phyloP scores from a whole-genome alignment of 306 rosid species.

The Cucurbita moschata region DNA sequence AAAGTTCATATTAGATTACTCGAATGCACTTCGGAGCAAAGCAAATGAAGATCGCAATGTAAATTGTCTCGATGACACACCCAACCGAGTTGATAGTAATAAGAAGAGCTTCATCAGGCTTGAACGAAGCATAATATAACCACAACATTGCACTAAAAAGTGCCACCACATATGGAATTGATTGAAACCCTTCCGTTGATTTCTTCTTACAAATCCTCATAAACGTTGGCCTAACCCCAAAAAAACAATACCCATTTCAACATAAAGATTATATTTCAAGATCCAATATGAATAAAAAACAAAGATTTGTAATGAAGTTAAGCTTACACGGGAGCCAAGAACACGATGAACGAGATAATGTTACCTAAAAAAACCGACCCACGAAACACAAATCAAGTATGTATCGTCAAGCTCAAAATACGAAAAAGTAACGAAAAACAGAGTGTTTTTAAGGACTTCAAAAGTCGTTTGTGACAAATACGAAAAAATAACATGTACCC shows the following conservation, averaged over 20 bases:
- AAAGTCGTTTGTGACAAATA: neutral
- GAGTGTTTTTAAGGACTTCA: neutral
- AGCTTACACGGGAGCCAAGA: conserved; percentile 82
- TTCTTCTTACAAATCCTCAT: conserved; percentile 62
- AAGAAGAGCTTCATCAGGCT: conserved; percentile 49
- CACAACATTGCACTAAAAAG: conserved; percentile 87
- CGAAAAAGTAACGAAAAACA: too few relatives aligned
- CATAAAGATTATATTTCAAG: neutral
- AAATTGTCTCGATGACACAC: conserved; percentile 60
- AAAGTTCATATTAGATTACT: conserved; percentile 6
- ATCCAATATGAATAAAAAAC: neutral
- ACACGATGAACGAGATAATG: conserved; percentile 60
- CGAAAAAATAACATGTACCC: neutral
- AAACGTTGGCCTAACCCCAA: conserved; percentile 50
- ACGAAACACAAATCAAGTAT: neutral
- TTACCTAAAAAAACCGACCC: conserved; percentile 34
- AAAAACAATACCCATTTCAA: neutral
- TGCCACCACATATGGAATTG: conserved; percentile 73
- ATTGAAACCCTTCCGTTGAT: conserved; percentile 82
- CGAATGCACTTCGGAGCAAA: conserved; percentile 64
- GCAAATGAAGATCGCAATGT: conserved; percentile 45
- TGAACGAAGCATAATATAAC: conserved; percentile 72
- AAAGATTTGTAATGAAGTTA: neutral
- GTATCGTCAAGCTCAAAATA: neutral
- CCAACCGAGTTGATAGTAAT: conserved; percentile 70